Evolutionary conservation across 805 yeast genomes (phyloP).

Genomic region (Candida krabiensis): DNA sequence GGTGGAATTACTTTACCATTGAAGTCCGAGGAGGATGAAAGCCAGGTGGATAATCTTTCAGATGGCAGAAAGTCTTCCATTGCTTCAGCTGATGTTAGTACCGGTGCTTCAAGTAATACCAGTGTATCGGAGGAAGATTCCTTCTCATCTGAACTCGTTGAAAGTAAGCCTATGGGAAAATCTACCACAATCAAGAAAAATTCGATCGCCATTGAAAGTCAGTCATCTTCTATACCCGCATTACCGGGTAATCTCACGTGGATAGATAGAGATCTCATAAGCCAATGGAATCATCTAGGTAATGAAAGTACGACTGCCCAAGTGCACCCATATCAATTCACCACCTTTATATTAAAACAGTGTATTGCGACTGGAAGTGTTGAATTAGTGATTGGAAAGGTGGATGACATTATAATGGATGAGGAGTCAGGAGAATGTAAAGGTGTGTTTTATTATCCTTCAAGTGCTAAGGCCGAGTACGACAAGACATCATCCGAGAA

Average conservation of each 20-base stretch:
- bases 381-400: slow-evolving; percentile 85
- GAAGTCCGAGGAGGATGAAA: slow-evolving; percentile 6
- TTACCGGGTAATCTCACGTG: slow-evolving; percentile 73
- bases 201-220: slow-evolving; percentile 33
- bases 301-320: slow-evolving; percentile 90
- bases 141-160: slow-evolving; percentile 1
- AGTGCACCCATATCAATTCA: slow-evolving; percentile 93
- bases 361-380: slow-evolving; percentile 82
- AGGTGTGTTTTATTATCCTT: slow-evolving; percentile 63
- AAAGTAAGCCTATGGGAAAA: slow-evolving; percentile 24
- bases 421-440: slow-evolving; percentile 65
- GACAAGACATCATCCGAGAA: slow-evolving; percentile 32
- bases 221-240: slow-evolving; percentile 12
- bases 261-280: slow-evolving; percentile 65
- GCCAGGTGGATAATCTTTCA: slow-evolving; percentile 5
- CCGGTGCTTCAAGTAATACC: slow-evolving; percentile 13
- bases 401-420: slow-evolving; percentile 61
- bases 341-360: slow-evolving; percentile 75
- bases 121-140: slow-evolving; percentile 14
- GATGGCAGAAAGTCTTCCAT: slow-evolving; percentile 9
- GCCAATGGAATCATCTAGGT: slow-evolving; percentile 78
- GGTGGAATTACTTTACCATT: neutral
- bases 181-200: slow-evolving; percentile 36
- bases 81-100: slow-evolving; percentile 3
- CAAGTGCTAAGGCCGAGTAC: slow-evolving; percentile 35